Evolutionary conservation across 1,139 yeast genomes (phyloP).

Genomic region (Hyphopichia buzzinii): DNA sequence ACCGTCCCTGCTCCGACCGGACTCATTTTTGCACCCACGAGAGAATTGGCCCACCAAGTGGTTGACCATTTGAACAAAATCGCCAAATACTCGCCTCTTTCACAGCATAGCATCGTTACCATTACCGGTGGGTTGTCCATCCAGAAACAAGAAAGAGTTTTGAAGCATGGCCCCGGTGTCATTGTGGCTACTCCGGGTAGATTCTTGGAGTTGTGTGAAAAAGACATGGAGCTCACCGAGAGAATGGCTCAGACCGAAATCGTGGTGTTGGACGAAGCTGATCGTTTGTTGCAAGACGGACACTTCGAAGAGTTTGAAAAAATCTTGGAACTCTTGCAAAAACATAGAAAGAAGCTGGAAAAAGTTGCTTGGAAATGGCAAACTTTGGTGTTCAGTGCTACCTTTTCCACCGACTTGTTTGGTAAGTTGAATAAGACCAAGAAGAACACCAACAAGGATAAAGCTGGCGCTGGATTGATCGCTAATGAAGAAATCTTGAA

Average conservation of each 20-base stretch:
- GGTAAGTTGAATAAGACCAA: slow-evolving; percentile 58
- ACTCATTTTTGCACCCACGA: slow-evolving; percentile 86
- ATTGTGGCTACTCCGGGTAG: slow-evolving; percentile 97
- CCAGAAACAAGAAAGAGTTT: slow-evolving; percentile 83
- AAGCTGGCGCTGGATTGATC: slow-evolving; percentile 30
- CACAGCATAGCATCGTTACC: slow-evolving; percentile 61
- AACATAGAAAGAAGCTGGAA: slow-evolving; percentile 24
- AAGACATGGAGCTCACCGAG: slow-evolving; percentile 50
- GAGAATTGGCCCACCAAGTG: slow-evolving; percentile 96
- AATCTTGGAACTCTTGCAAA: slow-evolving; percentile 61
- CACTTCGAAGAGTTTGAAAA: slow-evolving; percentile 92
- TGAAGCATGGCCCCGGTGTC: slow-evolving; percentile 73
- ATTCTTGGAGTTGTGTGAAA: slow-evolving; percentile 74
- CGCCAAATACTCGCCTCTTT: slow-evolving; percentile 58
- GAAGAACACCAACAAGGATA: slow-evolving; percentile 28
- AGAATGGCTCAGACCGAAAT: slow-evolving; percentile 64
- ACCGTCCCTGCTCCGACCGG: slow-evolving; percentile 56
- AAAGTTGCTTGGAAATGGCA: slow-evolving; percentile 63
- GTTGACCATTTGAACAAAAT: slow-evolving; percentile 69
- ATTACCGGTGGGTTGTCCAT: slow-evolving; percentile 94
- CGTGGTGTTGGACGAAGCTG: slow-evolving; percentile 95
- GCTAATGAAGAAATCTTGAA: slow-evolving; percentile 55
- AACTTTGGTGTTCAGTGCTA: slow-evolving; percentile 90
- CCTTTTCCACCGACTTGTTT: slow-evolving; percentile 82
- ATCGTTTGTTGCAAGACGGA: slow-evolving; percentile 90